Percentiles rank a stretch among this genome's conserved stretches.
Conservation (phyloP, 139 green algal species). For the Asterochloris erici region DNA sequence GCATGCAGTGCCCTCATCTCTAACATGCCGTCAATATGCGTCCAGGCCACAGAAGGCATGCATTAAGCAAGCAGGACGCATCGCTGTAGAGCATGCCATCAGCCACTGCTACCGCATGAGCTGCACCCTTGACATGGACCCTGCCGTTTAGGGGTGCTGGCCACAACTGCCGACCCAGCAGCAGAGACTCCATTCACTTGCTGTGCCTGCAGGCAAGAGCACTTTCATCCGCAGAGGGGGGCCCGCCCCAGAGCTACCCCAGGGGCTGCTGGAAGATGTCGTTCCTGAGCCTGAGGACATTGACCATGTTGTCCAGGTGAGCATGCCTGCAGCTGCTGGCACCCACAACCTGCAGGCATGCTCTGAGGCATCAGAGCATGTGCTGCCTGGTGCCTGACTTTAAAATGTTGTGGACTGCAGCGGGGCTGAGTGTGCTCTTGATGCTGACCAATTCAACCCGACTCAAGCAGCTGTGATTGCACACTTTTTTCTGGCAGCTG, state of each 20-base stretch:
- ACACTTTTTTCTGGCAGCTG: neutral
- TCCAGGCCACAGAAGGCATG: no score
- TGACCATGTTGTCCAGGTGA: neutral
- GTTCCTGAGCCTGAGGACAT: no score
- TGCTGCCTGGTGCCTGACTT: neutral
- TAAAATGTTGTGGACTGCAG: neutral
- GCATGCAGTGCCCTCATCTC: no score
- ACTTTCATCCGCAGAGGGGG: neutral
- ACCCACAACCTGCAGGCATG: neutral
- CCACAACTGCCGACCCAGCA: conserved; percentile 2
- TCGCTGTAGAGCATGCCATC: no score
- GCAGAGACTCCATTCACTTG: neutral
- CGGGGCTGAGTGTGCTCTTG: neutral
- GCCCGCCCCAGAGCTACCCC: no score
- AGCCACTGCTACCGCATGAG: no score
- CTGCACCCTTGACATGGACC: neutral
- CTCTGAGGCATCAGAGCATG: no score
- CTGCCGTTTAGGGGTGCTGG: neutral
- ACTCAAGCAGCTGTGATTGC: neutral
- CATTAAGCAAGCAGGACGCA: no score
- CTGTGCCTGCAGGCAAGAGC: neutral
- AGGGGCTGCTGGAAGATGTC: no score
- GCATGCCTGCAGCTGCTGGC: neutral
- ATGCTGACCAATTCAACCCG: neutral
- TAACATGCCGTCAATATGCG: no score